These are phyloP conservation scores for Pyrenophora teres DNA, from an alignment of 2,329 filamentous ascomycete genomes.

Conservation along the genomic window DNA sequence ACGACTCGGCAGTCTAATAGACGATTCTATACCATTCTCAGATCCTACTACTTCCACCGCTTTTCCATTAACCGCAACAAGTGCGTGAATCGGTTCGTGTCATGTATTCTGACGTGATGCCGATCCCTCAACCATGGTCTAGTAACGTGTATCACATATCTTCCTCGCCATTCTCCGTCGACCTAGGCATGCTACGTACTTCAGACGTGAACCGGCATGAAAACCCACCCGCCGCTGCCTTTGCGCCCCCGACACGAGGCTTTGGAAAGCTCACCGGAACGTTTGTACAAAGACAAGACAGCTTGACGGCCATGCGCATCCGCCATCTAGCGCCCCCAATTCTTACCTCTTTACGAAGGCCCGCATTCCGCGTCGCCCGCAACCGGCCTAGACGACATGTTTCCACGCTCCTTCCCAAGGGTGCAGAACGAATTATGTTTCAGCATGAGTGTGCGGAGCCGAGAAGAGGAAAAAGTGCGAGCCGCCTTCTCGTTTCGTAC, in stretches of 20 bases:
- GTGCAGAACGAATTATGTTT: background rate
- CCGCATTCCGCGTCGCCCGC: background rate
- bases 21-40: slow-evolving; percentile 25
- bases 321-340: background rate
- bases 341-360: slow-evolving; percentile 4
- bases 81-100: background rate
- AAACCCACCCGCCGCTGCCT: too few relatives aligned
- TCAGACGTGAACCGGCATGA: too few relatives aligned
- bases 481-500: slow-evolving; percentile 4
- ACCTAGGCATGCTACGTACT: too few relatives aligned
- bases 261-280: too few relatives aligned
- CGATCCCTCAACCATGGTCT: too few relatives aligned
- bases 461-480: slow-evolving; percentile 4
- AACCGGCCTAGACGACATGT: slow-evolving; percentile 1
- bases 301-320: too few relatives aligned
- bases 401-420: slow-evolving; percentile 1
- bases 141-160: too few relatives aligned
- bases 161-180: too few relatives aligned
- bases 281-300: too few relatives aligned
- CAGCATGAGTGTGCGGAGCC: background rate
- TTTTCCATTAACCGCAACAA: background rate
- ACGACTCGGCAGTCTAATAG: slow-evolving; percentile 37
- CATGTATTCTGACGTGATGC: background rate
- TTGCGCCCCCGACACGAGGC: too few relatives aligned
- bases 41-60: slow-evolving; percentile 1